Evolutionary conservation across 192 early-diverging fungal species (phyloP).

Genomic region (Coemansia asiatica): DNA sequence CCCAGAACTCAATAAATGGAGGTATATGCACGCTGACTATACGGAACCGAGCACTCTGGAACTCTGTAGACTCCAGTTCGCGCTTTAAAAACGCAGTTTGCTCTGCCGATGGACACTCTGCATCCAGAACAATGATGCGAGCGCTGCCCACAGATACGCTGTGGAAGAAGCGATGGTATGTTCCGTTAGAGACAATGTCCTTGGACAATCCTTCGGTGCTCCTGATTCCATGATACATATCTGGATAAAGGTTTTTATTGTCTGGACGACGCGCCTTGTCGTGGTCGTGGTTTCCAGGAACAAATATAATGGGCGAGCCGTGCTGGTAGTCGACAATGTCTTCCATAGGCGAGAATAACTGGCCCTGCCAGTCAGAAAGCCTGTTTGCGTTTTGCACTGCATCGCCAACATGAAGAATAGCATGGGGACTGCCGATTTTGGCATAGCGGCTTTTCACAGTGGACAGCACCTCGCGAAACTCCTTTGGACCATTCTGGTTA

Average conservation of each 20-base stretch:
- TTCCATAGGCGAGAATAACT: constrained; percentile 65
- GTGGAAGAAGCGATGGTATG: constrained; percentile 42
- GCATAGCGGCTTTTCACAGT: constrained; percentile 12
- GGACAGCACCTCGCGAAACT: constrained; percentile 30
- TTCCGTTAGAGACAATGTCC: constrained; percentile 15
- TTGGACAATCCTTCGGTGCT: constrained; percentile 20
- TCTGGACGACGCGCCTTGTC: constrained; percentile 55
- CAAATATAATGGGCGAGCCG: constrained; percentile 63
- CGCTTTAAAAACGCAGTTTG: constrained; percentile 63
- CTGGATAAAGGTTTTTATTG: constrained; percentile 53
- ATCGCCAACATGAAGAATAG: constrained; percentile 71
- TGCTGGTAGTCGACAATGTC: constrained; percentile 58
- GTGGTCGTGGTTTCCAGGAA: constrained; percentile 75
- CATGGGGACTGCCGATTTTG: constrained; percentile 29
- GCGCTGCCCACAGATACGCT: constrained; percentile 58
- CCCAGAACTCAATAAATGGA: constrained; percentile 76
- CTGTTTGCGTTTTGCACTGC: constrained; percentile 60
- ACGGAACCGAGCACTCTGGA: constrained; percentile 58
- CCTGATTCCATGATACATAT: constrained; percentile 49
- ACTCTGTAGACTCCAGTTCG: constrained; percentile 61
- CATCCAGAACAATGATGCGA: constrained; percentile 68
- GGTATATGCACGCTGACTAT: constrained; percentile 73
- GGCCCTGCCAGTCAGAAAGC: constrained; percentile 69
- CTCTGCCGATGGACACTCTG: constrained; percentile 61
- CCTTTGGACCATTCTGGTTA: constrained; percentile 40